phyloP scores from a whole-genome alignment of 352 stramenopile genomes.

The Phytophthora syringae region DNA sequence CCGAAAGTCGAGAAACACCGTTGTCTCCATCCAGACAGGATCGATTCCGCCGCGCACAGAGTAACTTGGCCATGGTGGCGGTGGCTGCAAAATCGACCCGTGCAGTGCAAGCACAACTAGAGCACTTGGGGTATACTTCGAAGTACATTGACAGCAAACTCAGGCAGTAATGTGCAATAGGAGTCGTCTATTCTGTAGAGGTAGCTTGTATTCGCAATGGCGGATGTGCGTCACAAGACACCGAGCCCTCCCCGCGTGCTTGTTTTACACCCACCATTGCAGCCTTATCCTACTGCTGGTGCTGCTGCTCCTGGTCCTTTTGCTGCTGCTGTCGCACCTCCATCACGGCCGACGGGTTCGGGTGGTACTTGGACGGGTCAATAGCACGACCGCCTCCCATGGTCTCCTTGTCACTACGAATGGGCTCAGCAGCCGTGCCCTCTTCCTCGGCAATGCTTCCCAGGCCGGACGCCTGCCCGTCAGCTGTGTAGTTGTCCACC shows the following conservation, averaged over 20 bases:
- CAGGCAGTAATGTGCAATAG: conserved; percentile 9
- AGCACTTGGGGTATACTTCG: conserved; percentile 23
- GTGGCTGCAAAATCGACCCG: conserved; percentile 44
- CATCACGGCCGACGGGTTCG: conserved; percentile 69
- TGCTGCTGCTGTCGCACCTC: conserved; percentile 50
- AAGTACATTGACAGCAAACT: conserved; percentile 3
- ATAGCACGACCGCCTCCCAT: conserved; percentile 64
- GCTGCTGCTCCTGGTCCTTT: conserved; percentile 28
- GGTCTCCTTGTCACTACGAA: conserved; percentile 69
- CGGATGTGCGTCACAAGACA: conserved; percentile 19
- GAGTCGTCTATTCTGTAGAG: conserved; percentile 31
- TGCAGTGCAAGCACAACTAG: conserved; percentile 26
- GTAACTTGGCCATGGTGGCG: conserved; percentile 68
- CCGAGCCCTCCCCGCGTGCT: conserved; percentile 12
- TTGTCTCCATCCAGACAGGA: conserved; percentile 16
- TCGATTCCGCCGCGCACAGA: conserved; percentile 48
- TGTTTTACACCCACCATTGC: conserved; percentile 27
- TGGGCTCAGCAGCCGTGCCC: conserved; percentile 35
- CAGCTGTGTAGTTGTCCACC: conserved; percentile 79
- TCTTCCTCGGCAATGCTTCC: conserved; percentile 49
- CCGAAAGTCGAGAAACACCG: not conserved
- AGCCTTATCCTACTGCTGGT: conserved; percentile 44
- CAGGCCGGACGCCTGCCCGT: conserved; percentile 19
- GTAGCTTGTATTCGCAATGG: conserved; percentile 36
- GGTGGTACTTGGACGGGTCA: conserved; percentile 64